Evolutionary conservation across 805 yeast genomes (phyloP).

Genomic region (Cyberlindnera xylosilytica): DNA sequence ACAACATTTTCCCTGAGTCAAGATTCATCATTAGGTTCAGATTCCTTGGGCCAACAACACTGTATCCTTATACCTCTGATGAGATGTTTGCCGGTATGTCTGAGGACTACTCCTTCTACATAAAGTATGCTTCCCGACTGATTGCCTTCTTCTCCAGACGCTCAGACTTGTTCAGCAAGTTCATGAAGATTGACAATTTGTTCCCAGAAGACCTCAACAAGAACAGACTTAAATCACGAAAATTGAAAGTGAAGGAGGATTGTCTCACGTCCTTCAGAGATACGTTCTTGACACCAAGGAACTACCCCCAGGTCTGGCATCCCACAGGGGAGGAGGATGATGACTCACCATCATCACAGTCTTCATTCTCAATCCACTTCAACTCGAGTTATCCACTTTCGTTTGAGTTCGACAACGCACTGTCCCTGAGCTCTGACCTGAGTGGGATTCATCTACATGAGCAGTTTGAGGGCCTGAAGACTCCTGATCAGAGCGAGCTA

Average conservation of each 20-base stretch:
- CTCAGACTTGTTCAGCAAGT: constrained; percentile 18
- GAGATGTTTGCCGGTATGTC: constrained; percentile 10
- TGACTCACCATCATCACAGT: neutral
- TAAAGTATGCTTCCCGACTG: constrained; percentile 19
- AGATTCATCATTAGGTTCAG: constrained; percentile 20
- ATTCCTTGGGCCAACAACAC: constrained; percentile 25
- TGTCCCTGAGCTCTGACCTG: neutral
- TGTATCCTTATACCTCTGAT: constrained; percentile 19
- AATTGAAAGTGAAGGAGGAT: constrained; percentile 17
- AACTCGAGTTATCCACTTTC: constrained; percentile 15
- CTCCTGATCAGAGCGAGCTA: constrained; percentile 1
- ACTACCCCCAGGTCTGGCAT: constrained; percentile 22
- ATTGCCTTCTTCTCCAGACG: constrained; percentile 24
- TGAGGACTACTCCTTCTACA: constrained; percentile 10
- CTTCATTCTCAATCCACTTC: constrained; percentile 16
- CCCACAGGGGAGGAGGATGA: neutral
- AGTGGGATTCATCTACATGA: neutral
- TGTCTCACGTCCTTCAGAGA: constrained; percentile 15
- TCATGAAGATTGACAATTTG: constrained; percentile 21
- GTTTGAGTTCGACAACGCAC: constrained; percentile 5
- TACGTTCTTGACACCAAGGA: constrained; percentile 11
- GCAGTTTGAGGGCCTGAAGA: neutral
- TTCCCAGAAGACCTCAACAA: constrained; percentile 18
- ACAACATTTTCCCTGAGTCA: constrained; percentile 25
- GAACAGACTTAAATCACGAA: constrained; percentile 23